Evolutionary conservation across 129 eudicot genomes (phyloP).

Genomic region (Flaveria brownii): DNA sequence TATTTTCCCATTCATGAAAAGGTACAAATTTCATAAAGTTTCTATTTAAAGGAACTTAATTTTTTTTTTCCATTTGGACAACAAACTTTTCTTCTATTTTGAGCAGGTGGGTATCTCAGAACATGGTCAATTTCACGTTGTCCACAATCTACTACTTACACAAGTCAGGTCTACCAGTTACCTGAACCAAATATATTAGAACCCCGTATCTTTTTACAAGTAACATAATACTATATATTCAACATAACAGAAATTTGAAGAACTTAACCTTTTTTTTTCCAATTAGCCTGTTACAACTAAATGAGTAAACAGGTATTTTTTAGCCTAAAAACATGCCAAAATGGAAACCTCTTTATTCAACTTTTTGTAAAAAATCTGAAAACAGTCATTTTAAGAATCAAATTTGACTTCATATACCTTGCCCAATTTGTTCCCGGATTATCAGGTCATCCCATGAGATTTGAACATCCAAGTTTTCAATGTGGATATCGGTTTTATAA

Average conservation of each 20-base stretch:
- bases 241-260: neutral
- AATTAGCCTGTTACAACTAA: neutral
- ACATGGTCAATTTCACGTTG: no score
- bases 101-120: no score
- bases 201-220: no score
- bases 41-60: no score
- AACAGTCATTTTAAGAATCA: no score
- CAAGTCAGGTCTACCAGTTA: no score
- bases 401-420: constrained; percentile 43
- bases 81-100: neutral
- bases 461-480: constrained; percentile 64
- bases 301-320: neutral
- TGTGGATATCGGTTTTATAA: constrained; percentile 51
- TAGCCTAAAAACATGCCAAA: neutral
- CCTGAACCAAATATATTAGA: no score
- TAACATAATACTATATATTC: no score
- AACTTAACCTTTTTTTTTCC: neutral
- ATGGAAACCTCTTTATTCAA: neutral
- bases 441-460: constrained; percentile 84
- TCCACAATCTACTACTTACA: no score
- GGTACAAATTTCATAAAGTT: no score
- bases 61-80: neutral
- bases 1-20: neutral
- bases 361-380: neutral
- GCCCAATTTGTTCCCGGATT: constrained; percentile 75